Evolutionary conservation across 306 rosid genomes (phyloP).

Genomic region (Chamaecrista fasciculata): DNA sequence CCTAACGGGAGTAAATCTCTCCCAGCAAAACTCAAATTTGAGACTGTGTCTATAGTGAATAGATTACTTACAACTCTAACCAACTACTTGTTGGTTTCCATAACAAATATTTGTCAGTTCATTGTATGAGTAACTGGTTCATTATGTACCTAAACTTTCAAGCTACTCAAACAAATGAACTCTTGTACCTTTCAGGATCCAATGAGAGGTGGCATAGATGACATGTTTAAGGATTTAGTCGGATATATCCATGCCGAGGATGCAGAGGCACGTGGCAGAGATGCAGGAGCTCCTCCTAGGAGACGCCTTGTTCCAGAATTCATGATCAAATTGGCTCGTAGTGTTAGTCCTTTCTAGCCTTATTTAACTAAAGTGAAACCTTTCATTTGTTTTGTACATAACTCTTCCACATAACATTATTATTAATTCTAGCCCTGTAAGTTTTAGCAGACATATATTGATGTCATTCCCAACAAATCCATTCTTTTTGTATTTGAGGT

Average conservation of each 20-base stretch:
- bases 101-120: background rate
- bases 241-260: constrained; percentile 64
- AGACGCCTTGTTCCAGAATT: constrained; percentile 89
- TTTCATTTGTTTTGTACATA: background rate
- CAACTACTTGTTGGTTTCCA: no score
- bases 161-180: background rate
- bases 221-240: constrained; percentile 76
- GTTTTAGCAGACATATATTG: background rate
- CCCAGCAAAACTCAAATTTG: no score
- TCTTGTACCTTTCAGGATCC: constrained; percentile 59
- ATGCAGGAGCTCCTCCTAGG: constrained; percentile 69
- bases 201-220: constrained; percentile 89
- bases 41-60: no score
- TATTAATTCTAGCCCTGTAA: constrained; percentile 10
- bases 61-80: no score
- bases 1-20: no score
- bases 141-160: no score
- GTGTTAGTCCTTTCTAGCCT: constrained; percentile 76
- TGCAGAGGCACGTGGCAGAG: constrained; percentile 62
- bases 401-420: no score
- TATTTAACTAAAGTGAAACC: background rate
- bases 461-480: background rate
- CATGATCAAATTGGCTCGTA: constrained; percentile 77
- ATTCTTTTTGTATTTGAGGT: background rate
- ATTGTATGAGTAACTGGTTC: background rate